Evolutionary conservation across 108 stramenopile species (phyloP), one percentile per base, ranked within the genome.

Genomic region (Skeletonema menzelii): DNA sequence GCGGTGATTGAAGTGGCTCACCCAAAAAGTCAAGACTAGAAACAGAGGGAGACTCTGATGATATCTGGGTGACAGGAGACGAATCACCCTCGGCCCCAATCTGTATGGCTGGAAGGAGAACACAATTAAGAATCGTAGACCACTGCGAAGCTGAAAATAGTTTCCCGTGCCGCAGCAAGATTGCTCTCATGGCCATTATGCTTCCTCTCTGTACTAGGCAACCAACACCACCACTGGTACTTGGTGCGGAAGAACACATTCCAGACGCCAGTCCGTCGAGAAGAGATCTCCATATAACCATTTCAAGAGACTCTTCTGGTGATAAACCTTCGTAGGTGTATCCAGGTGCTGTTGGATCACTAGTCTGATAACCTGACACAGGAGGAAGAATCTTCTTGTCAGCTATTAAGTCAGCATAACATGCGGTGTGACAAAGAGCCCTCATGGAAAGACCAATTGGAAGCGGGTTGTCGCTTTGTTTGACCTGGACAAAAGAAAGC

Each of bases 401-500:
- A 0, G 90, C 95, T 11, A 96, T 85, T 17, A 91, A 59, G 79
- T 96, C 95, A 27, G 95, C 91, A 64, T 91, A 96, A 57, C 91
- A 93, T 63, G 92, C 95, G 27, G 83, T 82, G 66, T 96, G 92
- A 80, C 91, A 93, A 31, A 96, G 83, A 4, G 95, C 95, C 72
- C 92, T 82, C 91, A 96, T 93, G 8, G 88, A 89, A 19, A 96
- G 56, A 35, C 92, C 91, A 26, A 89, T 82, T 1, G 91, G 91
- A 13, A 85, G 72, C 0, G 89, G 84, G 13, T 73, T 70, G 12
- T 79, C 72, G 19, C 67, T 73, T 38, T 82, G 79, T 27, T 88
- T 73, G 14, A 34, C 77, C 31, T 85, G 78, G 20, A 96, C 83
- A 82, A 96, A 96, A 6, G 89, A 72, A 22, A 94, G 57, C 10